Evolutionary conservation across 495 filamentous ascomycete species (phyloP), one percentile per base, ranked within the genome.

Genomic region (Penicillium salamii): DNA sequence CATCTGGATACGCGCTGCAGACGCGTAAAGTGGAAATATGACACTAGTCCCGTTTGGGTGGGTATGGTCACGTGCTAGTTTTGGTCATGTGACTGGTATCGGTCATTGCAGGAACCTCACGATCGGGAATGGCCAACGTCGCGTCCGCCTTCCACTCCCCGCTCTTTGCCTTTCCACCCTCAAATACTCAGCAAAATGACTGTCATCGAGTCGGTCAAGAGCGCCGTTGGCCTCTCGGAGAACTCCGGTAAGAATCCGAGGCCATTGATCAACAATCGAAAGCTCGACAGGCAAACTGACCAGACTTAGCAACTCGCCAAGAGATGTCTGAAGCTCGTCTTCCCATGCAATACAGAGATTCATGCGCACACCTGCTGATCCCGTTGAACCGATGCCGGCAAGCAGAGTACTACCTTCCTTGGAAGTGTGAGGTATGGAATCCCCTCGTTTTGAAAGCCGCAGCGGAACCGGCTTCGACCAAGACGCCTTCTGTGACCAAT

Each of bases 371-470:
- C 66, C 86, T 97, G 11, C 78, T 97, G 18, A 96, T 97, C 35
- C 95, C 95, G 7, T 79, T 98, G 59, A 98, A 98, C 73, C 85
- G 87, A 53, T 98, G 93, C 76, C 91, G 93, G 42, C 81, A 81
- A 72, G 86, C 95, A 49, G 85, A 89, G 50, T 97, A 87, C 72
- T 97, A 96, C 74, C 67, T 97, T 64, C 91, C 93, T 17, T 98
- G 93, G 93, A 95, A 92, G 80, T 98, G 93, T 70, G 84, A 88
- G 84, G 93, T 97, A 81, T 59, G 88, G 58, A 8, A 28, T 42
- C 35, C n/a, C 33, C 42, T 24, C 41, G 29, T 42, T 29, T 17
- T 18, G n/a, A 31, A 28, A 49, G 24, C 12, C 13, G 31, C 20
- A 26, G 5, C 38, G 11, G 32, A 36, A 23, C 12, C 13, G 11